Evolutionary conservation across 768 basidiomycete species (phyloP).

Genomic region (Lyophyllum decastes): DNA sequence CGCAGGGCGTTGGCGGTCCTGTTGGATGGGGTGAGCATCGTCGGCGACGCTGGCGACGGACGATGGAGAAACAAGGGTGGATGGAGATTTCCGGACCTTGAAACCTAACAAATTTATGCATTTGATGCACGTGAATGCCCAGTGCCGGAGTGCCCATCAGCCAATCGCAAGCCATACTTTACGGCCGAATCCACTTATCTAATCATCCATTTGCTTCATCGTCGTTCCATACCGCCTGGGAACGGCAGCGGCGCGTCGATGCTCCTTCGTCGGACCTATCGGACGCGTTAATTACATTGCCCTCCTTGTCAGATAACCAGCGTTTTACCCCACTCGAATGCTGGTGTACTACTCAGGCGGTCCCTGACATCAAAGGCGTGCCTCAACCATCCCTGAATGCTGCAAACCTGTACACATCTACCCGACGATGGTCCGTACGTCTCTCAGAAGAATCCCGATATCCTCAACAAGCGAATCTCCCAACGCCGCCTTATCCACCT

Average conservation of each 20-base stretch:
- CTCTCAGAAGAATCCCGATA: conserved; percentile 19
- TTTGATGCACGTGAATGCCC: conserved; percentile 39
- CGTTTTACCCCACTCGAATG: neutral
- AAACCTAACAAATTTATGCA: conserved; percentile 39
- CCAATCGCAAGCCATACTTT: conserved; percentile 35
- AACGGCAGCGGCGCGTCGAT: neutral
- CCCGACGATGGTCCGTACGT: conserved; percentile 12
- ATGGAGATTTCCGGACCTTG: conserved; percentile 36
- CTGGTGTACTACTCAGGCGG: no score
- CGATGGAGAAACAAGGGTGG: conserved; percentile 19
- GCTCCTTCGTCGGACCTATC: no score
- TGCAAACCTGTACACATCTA: neutral
- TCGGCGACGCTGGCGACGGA: conserved; percentile 35
- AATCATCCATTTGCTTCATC: neutral
- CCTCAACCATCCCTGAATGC: neutral
- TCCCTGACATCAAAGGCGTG: no score
- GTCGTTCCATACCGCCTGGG: conserved; percentile 19
- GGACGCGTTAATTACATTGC: no score
- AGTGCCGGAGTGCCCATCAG: conserved; percentile 14
- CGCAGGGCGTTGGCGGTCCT: conserved; percentile 56
- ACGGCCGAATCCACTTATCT: conserved; percentile 15
- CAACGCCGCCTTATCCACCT: conserved; percentile 21
- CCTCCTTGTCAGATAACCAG: neutral
- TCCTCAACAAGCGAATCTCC: conserved; percentile 17
- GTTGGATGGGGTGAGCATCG: conserved; percentile 65